Base-by-base conservation (phyloP, 2,329 filamentous ascomycete species). In the Fusarium sp. region DNA sequence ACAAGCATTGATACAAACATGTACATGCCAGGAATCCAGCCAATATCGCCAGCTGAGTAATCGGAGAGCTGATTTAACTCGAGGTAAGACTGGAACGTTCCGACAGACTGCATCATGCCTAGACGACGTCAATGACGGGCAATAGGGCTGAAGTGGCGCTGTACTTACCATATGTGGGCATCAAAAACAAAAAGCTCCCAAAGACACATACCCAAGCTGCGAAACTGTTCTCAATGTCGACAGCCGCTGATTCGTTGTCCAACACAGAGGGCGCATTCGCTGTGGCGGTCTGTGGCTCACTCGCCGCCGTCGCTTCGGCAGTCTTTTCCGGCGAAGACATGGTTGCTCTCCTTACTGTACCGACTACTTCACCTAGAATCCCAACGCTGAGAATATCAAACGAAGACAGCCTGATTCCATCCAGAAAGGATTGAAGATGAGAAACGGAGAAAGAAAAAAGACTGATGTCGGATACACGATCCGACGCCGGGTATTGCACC, bases 101-200 rank as follows among this genome's bases (percentile, higher is more conserved):
- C 65, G 4, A 68, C 54, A 15, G 65, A 68, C 48, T 68, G 65
- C 65, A 68, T 68, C 65, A 68, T 68, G 1, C 65, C 65, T 68
- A 8, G 22, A 14, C 4, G 4, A n/a, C 5, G 26, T 66, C 18
- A 52, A 20, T 6, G 1, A 39, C 10, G 28, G 13, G 9, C 8
- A 20, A 26, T 14, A n/a, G 6, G n/a, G 8, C 24, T n/a, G 26
- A 11, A 38, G 13, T 26, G 31, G 13, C 20, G 24, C 1, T 17
- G 18, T 15, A 9, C 20, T 20, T 33, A 68, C 65, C 65, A 1
- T 47, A 68, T 10, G 65, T 68, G 0, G 65, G 65, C 65, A 68
- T 67, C 2, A 68, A 24, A 17, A 68, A 68, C 6, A 68, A 31
- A 15, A 67, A 68, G 7, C 65, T 47, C 0, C 65, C 65, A 18